A percentile compares a stretch with the other conserved stretches of the same genome.
Conservation (phyloP, 345 rosid genomes). For the Eucalyptus cloeziana region DNA sequence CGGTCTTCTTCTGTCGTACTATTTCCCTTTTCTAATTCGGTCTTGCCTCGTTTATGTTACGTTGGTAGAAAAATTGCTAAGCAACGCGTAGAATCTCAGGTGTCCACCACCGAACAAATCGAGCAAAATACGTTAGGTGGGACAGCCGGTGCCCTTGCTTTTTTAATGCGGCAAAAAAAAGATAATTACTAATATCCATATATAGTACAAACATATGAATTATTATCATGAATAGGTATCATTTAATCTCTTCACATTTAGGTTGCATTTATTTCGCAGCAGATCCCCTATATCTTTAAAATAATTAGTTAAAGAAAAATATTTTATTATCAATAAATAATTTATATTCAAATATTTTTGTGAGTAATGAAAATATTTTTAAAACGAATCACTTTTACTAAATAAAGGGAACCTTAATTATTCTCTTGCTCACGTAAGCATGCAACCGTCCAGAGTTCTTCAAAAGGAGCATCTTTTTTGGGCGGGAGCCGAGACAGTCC, state of each 20-base stretch:
- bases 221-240: fast-evolving
- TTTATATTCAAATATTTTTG: not conserved
- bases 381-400: not conserved
- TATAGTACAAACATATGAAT: not conserved
- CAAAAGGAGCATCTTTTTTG: not conserved
- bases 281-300: fast-evolving
- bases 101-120: not conserved
- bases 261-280: fast-evolving
- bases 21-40: not conserved
- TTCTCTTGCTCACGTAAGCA: not conserved
- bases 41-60: not conserved
- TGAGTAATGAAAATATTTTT: not conserved
- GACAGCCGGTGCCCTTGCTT: not conserved
- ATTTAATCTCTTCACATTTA: fast-evolving
- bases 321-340: not conserved
- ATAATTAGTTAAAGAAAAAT: not conserved
- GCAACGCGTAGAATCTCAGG: not conserved
- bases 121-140: not conserved
- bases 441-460: not conserved
- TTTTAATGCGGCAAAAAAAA: not conserved
- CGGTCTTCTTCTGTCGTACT: not conserved
- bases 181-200: not conserved
- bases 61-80: not conserved
- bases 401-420: not conserved
- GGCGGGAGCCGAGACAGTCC: not conserved